A percentile compares a stretch with the other conserved stretches of the same genome.
Conservation (phyloP, 2,329 filamentous ascomycete genomes). For the Ceratocystis destructans region DNA sequence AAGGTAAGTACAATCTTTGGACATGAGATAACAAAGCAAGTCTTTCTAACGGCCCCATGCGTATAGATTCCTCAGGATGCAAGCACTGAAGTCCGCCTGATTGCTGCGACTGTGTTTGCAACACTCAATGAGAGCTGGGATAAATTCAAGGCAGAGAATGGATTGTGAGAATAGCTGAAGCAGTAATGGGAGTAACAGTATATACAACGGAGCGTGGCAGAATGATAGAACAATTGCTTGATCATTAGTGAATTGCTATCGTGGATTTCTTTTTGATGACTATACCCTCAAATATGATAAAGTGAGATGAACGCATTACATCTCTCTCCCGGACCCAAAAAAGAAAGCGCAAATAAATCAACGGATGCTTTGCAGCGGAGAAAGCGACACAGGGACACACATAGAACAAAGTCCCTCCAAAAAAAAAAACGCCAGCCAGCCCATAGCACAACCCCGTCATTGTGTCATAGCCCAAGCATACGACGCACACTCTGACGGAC, state of each 20-base stretch:
- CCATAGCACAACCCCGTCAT: not conserved
- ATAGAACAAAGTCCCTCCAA: not conserved
- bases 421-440: not conserved
- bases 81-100: conserved; percentile 50
- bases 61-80: conserved; percentile 49
- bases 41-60: conserved; percentile 13
- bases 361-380: not conserved
- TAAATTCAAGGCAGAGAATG: conserved; percentile 57
- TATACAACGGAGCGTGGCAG: not conserved
- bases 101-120: conserved; percentile 51
- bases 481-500: conserved; percentile 71
- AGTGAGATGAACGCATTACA: not conserved
- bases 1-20: conserved; percentile 55
- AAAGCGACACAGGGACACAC: not conserved
- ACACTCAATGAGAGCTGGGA: conserved; percentile 62
- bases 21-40: not conserved
- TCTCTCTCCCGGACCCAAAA: not conserved
- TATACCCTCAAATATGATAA: conserved; percentile 3
- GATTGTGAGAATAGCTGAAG: conserved; percentile 32
- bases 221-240: not conserved
- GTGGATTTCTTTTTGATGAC: conserved; percentile 15
- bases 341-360: conserved; percentile 1
- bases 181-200: not conserved
- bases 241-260: conserved; percentile 1
- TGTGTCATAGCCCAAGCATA: conserved; percentile 54